Conservation (phyloP, 371 early-diverging fungal genomes). For the Mycotypha africana region DNA sequence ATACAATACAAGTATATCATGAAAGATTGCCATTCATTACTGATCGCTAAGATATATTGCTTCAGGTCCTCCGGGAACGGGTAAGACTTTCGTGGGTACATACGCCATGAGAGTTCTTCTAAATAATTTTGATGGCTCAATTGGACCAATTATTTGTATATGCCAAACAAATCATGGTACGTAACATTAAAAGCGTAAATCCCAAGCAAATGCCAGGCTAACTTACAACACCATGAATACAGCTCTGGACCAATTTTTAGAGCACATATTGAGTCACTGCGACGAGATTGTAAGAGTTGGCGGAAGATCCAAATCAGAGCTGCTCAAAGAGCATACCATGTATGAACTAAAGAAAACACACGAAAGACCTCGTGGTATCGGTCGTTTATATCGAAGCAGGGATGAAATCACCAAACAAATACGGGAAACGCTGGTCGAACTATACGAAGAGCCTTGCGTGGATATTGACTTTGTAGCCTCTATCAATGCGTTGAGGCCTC, state of each 20-base stretch:
- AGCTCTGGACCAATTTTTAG: conserved; percentile 72
- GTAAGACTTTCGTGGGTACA: conserved; percentile 68
- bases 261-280: conserved; percentile 43
- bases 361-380: conserved; percentile 23
- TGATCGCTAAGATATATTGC: too few species aligned
- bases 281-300: conserved; percentile 59
- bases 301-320: conserved; percentile 48
- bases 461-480: conserved; percentile 32
- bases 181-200: too few species aligned
- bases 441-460: conserved; percentile 50
- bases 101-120: conserved; percentile 52
- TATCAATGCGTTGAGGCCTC: conserved; percentile 24
- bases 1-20: too few species aligned
- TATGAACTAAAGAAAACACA: conserved; percentile 38
- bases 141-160: conserved; percentile 58
- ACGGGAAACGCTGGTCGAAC: conserved; percentile 25
- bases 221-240: neutral
- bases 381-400: conserved; percentile 26
- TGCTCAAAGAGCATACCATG: conserved; percentile 33
- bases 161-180: conserved; percentile 69
- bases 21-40: neutral
- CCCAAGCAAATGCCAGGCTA: too few species aligned
- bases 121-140: conserved; percentile 28
- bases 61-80: conserved; percentile 67
- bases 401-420: conserved; percentile 37